These are phyloP conservation scores for Posidonia oceanica DNA, from an alignment of 116 monocot species.

Conservation along the genomic window DNA sequence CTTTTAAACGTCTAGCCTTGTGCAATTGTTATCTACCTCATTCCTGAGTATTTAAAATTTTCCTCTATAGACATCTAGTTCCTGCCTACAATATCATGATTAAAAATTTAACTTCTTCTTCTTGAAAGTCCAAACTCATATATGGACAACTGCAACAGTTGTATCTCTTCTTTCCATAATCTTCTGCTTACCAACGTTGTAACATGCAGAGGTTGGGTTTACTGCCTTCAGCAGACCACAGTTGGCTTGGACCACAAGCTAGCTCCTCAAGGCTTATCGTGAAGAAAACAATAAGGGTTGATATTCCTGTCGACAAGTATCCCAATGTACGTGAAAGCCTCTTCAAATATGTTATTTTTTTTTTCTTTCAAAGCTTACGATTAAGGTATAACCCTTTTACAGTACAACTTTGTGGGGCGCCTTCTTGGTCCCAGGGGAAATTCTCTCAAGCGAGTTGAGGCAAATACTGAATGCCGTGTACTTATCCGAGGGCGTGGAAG, in stretches of 20 bases:
- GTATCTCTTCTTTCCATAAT: too few species aligned
- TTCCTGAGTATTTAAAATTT: too few species aligned
- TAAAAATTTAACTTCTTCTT: too few species aligned
- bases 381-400: neutral
- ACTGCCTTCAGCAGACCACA: slow-evolving; percentile 40
- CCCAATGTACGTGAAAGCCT: slow-evolving; percentile 53
- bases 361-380: neutral
- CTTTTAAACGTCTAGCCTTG: too few species aligned
- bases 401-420: slow-evolving; percentile 86
- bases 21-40: too few species aligned
- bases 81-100: too few species aligned
- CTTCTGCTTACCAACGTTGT: too few species aligned
- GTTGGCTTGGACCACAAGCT: slow-evolving; percentile 75
- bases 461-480: slow-evolving; percentile 74
- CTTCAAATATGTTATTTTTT: neutral
- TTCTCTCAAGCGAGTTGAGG: slow-evolving; percentile 72
- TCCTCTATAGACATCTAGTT: too few species aligned
- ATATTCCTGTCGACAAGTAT: slow-evolving; percentile 82
- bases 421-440: slow-evolving; percentile 86
- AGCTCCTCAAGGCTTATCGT: slow-evolving; percentile 63
- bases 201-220: slow-evolving; percentile 41
- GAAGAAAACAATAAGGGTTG: slow-evolving; percentile 82
- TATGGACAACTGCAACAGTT: too few species aligned
- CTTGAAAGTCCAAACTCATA: too few species aligned
- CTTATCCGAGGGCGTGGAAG: slow-evolving; percentile 75